These are phyloP conservation scores for Podaxis sp. DNA, from an alignment of 768 basidiomycete genomes.

Conservation along the genomic window DNA sequence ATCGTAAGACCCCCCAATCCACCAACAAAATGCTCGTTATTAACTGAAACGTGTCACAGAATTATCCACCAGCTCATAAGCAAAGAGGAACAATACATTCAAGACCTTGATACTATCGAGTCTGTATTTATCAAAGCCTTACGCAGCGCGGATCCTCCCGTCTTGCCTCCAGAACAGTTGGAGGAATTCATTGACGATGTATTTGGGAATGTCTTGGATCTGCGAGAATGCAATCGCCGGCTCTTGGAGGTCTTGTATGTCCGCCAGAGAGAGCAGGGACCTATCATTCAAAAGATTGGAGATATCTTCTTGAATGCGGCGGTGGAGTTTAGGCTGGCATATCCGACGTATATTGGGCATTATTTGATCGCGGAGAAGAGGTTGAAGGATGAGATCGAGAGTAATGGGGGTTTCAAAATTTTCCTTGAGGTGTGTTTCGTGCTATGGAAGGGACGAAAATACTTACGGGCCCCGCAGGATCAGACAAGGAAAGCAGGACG, in stretches of 20 bases:
- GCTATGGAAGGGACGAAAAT: background rate
- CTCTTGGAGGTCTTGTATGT: conserved; percentile 87
- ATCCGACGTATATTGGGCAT: conserved; percentile 84
- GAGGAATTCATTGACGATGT: conserved; percentile 88
- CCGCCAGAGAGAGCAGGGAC: conserved; percentile 81
- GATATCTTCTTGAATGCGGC: conserved; percentile 88
- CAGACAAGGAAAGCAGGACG: conserved; percentile 40
- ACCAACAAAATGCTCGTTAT: background rate
- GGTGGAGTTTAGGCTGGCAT: conserved; percentile 82
- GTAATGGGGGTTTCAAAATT: conserved; percentile 75
- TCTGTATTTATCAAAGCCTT: conserved; percentile 57
- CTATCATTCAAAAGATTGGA: conserved; percentile 82
- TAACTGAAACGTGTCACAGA: conserved; percentile 27
- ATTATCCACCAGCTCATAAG: conserved; percentile 87
- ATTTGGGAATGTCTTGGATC: conserved; percentile 84
- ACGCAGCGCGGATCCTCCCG: conserved; percentile 40
- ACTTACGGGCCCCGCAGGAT: conserved; percentile 28
- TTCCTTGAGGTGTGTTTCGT: conserved; percentile 75
- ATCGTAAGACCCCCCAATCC: conserved; percentile 39
- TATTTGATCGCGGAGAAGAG: conserved; percentile 84
- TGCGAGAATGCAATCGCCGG: conserved; percentile 80
- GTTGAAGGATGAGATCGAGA: conserved; percentile 82
- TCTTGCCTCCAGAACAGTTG: conserved; percentile 50
- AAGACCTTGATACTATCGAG: conserved; percentile 85
- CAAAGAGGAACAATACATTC: conserved; percentile 87